Conservation (phyloP, 192 early-diverging fungal genomes). For the Entomortierella chlamydospora region DNA sequence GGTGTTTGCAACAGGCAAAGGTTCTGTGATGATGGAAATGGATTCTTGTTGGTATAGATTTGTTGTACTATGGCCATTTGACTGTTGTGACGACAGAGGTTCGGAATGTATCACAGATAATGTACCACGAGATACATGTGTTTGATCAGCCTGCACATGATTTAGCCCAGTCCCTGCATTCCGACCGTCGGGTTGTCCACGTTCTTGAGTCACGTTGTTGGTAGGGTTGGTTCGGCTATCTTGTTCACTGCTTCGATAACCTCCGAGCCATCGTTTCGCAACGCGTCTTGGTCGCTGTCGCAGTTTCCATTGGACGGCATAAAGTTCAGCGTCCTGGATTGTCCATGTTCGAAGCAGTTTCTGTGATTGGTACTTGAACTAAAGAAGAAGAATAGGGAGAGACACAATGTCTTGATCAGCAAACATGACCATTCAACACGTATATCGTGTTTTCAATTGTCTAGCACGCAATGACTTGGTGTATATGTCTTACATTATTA, state of each 20-base stretch:
- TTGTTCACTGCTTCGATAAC: not conserved
- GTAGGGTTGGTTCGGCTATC: not conserved
- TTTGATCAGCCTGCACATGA: too few relatives aligned
- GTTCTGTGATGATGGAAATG: not conserved
- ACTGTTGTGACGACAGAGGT: too few relatives aligned
- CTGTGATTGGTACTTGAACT: conserved; percentile 46
- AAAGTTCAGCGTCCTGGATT: conserved; percentile 12
- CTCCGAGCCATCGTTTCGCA: conserved; percentile 12
- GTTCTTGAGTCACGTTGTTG: not conserved
- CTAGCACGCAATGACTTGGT: too few relatives aligned
- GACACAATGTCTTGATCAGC: not conserved
- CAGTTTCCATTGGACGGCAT: conserved; percentile 52
- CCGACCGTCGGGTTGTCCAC: too few relatives aligned
- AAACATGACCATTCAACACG: too few relatives aligned
- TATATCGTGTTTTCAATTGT: not conserved
- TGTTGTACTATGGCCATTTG: too few relatives aligned
- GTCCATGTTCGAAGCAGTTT: conserved; percentile 46
- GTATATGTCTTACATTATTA: conserved; percentile 18
- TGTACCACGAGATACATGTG: too few relatives aligned
- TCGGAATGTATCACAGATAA: too few relatives aligned
- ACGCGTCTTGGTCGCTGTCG: conserved; percentile 16
- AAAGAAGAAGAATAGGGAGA: not conserved
- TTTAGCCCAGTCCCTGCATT: too few relatives aligned
- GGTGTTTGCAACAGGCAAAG: not conserved
- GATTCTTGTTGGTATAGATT: too few relatives aligned